phyloP scores from a whole-genome alignment of 2,329 filamentous ascomycete species.

The Aspergillus udagawae region DNA sequence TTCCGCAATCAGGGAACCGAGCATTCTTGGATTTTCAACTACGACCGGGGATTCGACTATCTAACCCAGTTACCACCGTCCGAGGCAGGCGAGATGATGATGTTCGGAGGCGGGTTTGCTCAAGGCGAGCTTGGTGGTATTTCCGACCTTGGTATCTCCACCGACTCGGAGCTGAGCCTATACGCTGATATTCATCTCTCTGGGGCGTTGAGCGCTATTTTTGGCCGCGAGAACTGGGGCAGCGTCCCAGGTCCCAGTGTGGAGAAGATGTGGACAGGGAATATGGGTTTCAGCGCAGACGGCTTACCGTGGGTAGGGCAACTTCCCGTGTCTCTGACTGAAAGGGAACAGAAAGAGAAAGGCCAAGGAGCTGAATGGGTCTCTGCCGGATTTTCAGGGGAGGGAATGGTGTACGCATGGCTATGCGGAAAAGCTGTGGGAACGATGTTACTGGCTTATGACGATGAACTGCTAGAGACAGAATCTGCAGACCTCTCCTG shows the following conservation, averaged over 20 bases:
- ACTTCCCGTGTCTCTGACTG: conserved; percentile 16
- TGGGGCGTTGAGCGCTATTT: conserved; percentile 21
- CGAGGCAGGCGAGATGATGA: conserved; percentile 40
- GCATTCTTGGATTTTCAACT: conserved; percentile 51
- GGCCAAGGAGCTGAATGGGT: conserved; percentile 22
- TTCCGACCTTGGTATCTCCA: conserved; percentile 46
- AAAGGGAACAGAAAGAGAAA: neutral
- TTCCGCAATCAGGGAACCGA: conserved; percentile 30
- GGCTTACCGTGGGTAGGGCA: conserved; percentile 51
- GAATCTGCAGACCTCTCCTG: conserved; percentile 18
- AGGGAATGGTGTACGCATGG: conserved; percentile 33
- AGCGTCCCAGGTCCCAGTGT: conserved; percentile 14
- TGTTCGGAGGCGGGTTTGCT: conserved; percentile 53
- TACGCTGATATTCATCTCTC: conserved; percentile 25
- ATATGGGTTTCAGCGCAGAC: conserved; percentile 50
- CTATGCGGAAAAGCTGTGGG: conserved; percentile 25
- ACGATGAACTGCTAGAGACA: conserved; percentile 4
- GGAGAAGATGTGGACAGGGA: conserved; percentile 33
- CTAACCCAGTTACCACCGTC: conserved; percentile 43
- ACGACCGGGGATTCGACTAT: conserved; percentile 49
- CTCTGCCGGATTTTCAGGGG: conserved; percentile 25
- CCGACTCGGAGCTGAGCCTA: conserved; percentile 38
- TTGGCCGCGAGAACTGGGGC: conserved; percentile 23
- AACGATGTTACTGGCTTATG: conserved; percentile 19
- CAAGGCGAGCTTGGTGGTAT: conserved; percentile 42